These are phyloP conservation scores for Suillus alpinus DNA, from an alignment of 768 basidiomycete genomes.

Conservation along the genomic window DNA sequence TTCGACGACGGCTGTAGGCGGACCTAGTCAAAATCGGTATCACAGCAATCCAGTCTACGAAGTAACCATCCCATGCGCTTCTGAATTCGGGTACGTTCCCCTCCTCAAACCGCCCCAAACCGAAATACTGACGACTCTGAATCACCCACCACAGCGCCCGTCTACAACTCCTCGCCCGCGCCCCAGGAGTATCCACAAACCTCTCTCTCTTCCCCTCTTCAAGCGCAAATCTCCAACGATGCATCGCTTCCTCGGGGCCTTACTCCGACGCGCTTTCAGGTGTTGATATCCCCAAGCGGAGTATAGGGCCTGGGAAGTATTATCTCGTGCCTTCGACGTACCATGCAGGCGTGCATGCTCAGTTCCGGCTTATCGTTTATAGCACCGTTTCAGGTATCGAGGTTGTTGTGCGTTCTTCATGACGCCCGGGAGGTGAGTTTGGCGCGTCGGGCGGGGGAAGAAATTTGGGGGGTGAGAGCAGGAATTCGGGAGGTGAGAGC, in stretches of 20 bases:
- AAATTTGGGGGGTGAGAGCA: not conserved
- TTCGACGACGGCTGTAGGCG: constrained; percentile 56
- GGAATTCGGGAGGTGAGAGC: constrained; percentile 38
- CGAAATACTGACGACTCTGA: not conserved
- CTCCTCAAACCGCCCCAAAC: not conserved
- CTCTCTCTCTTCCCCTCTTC: constrained; percentile 52
- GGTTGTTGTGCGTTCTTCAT: constrained; percentile 12
- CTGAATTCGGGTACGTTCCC: constrained; percentile 55
- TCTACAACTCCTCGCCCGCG: constrained; percentile 52
- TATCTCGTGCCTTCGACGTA: constrained; percentile 74
- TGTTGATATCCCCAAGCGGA: constrained; percentile 54
- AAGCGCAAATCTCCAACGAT: constrained; percentile 28
- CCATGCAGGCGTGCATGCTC: constrained; percentile 50
- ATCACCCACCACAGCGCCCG: constrained; percentile 43
- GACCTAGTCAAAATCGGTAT: constrained; percentile 67
- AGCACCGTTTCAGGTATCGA: constrained; percentile 37
- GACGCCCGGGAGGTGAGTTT: not conserved
- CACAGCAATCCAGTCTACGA: constrained; percentile 67
- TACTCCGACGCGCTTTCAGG: constrained; percentile 78
- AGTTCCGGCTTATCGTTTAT: constrained; percentile 63
- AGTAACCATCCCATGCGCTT: constrained; percentile 47
- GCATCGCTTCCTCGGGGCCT: constrained; percentile 70
- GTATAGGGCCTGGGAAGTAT: constrained; percentile 61
- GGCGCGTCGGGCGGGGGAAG: not conserved
- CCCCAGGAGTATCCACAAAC: constrained; percentile 51